A percentile compares a stretch with the other conserved stretches of the same genome.
phyloP scores from a whole-genome alignment of 2,329 filamentous ascomycete species.

The Xylogone sp. region DNA sequence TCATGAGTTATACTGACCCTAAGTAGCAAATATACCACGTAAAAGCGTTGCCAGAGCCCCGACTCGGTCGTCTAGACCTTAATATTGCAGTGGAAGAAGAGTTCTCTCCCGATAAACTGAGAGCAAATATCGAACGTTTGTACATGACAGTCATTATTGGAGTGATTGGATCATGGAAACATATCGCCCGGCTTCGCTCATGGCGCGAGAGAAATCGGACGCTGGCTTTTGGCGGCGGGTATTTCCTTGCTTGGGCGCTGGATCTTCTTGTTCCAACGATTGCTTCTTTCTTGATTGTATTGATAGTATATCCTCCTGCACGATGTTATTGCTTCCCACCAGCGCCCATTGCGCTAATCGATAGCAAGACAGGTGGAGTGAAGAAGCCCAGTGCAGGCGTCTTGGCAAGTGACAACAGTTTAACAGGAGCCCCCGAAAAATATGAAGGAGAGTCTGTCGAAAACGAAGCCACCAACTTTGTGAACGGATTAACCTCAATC shows the following conservation, averaged over 20 bases:
- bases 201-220: constrained; percentile 74
- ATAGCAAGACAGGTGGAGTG: constrained; percentile 65
- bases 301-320: constrained; percentile 63
- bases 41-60: constrained; percentile 56
- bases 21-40: constrained; percentile 57
- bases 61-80: constrained; percentile 67
- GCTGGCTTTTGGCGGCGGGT: constrained; percentile 53
- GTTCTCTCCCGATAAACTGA: constrained; percentile 79
- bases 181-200: constrained; percentile 71
- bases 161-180: constrained; percentile 64
- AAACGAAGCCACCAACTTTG: constrained; percentile 76
- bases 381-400: constrained; percentile 75
- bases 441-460: constrained; percentile 81
- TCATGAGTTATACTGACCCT: constrained; percentile 6
- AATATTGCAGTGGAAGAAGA: constrained; percentile 80
- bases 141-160: constrained; percentile 77
- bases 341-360: constrained; percentile 70
- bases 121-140: constrained; percentile 72
- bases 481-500: constrained; percentile 68
- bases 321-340: constrained; percentile 69
- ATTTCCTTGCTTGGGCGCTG: constrained; percentile 64
- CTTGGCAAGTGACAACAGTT: constrained; percentile 71
- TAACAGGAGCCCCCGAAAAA: too few relatives aligned
- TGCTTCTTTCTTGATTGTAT: constrained; percentile 53
- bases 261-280: constrained; percentile 66